Conservation (phyloP, 345 rosid genomes). For the Psidium guajava region DNA sequence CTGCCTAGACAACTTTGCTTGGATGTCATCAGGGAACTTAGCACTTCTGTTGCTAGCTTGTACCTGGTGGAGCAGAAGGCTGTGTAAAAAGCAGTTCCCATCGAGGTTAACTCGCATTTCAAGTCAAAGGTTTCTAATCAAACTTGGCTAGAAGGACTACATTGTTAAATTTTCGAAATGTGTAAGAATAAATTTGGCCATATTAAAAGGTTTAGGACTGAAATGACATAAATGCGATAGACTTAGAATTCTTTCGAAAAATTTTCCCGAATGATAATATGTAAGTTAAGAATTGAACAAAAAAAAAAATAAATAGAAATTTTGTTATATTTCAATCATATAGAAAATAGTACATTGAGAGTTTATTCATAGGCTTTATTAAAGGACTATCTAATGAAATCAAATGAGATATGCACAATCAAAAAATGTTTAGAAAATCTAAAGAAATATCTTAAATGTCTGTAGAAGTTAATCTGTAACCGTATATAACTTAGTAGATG, state of each 20-base stretch:
- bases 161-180: background rate
- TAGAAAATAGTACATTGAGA: too few relatives aligned
- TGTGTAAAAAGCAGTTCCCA: background rate
- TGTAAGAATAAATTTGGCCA: background rate
- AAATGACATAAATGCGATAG: background rate
- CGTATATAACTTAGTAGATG: background rate
- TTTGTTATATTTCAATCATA: too few relatives aligned
- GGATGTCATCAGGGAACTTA: background rate
- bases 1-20: background rate
- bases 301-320: too few relatives aligned
- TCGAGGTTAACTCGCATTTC: background rate
- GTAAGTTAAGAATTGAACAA: too few relatives aligned
- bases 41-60: background rate
- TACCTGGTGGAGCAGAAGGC: background rate
- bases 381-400: too few relatives aligned
- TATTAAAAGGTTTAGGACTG: background rate
- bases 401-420: too few relatives aligned
- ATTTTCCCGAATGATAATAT: background rate
- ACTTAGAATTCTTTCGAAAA: background rate
- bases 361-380: too few relatives aligned
- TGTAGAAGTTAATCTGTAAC: background rate
- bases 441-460: too few relatives aligned
- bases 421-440: too few relatives aligned
- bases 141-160: background rate
- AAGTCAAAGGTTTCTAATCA: background rate